Evolutionary conservation across 2,329 filamentous ascomycete species (phyloP).

Genomic region (Bipolaris bicolor): DNA sequence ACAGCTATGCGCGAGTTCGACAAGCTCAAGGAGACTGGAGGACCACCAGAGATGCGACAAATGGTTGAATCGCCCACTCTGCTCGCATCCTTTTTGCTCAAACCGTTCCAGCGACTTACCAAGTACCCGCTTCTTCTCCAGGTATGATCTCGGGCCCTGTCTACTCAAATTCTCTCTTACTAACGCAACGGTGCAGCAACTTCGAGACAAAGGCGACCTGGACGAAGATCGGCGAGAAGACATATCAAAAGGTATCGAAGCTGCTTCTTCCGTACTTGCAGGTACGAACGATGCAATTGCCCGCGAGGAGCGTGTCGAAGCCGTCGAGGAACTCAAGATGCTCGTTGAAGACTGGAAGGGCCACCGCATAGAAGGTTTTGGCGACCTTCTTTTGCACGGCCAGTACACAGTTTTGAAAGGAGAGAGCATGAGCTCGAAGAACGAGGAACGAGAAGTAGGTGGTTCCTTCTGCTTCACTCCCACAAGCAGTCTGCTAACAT

Average conservation of each 20-base stretch:
- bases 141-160: conserved; percentile 54
- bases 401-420: conserved; percentile 89
- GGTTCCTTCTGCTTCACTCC: background rate
- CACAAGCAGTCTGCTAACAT: conserved; percentile 9
- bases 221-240: conserved; percentile 74
- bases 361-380: conserved; percentile 88
- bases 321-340: conserved; percentile 77
- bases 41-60: conserved; percentile 63
- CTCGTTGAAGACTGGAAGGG: conserved; percentile 98
- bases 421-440: conserved; percentile 73
- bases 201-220: conserved; percentile 81
- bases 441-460: conserved; percentile 87
- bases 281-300: conserved; percentile 92
- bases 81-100: conserved; percentile 88
- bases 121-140: conserved; percentile 92
- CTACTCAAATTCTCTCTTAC: conserved; percentile 8
- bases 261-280: conserved; percentile 79
- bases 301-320: conserved; percentile 81
- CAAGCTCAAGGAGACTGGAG: conserved; percentile 78
- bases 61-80: conserved; percentile 89
- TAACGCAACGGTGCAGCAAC: conserved; percentile 62
- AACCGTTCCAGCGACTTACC: conserved; percentile 93
- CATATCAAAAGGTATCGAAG: conserved; percentile 76
- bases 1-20: conserved; percentile 86
- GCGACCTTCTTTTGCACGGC: conserved; percentile 84